These are phyloP conservation scores for Pestalotiopsis sp. DNA, from an alignment of 2,329 filamentous ascomycete genomes.

Conservation along the genomic window DNA sequence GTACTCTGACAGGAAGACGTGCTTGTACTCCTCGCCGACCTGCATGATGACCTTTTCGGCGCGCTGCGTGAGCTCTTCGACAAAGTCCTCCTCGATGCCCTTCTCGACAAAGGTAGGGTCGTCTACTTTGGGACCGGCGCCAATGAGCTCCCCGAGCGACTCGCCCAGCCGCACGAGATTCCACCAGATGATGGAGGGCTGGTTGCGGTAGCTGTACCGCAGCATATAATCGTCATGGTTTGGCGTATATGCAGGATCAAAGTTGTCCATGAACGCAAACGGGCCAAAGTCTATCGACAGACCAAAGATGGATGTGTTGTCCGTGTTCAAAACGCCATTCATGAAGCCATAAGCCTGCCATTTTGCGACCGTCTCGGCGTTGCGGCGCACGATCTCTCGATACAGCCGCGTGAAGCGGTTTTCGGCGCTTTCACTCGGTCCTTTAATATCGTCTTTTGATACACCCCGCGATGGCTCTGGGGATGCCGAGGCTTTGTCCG, in stretches of 20 bases:
- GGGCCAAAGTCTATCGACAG: slow-evolving; percentile 93
- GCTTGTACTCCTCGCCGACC: slow-evolving; percentile 84
- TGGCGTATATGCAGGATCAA: slow-evolving; percentile 91
- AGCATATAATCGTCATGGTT: slow-evolving; percentile 93
- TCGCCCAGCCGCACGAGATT: slow-evolving; percentile 92
- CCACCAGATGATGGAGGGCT: slow-evolving; percentile 98
- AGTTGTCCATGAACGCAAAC: slow-evolving; percentile 97
- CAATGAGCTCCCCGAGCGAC: slow-evolving; percentile 84
- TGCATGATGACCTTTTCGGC: slow-evolving; percentile 84
- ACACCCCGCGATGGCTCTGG: slow-evolving; percentile 54
- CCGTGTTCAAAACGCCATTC: slow-evolving; percentile 96
- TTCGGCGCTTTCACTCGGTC: slow-evolving; percentile 68
- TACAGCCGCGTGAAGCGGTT: slow-evolving; percentile 89
- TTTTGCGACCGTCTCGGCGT: slow-evolving; percentile 83
- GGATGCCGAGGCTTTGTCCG: slow-evolving; percentile 48
- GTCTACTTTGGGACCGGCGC: slow-evolving; percentile 74
- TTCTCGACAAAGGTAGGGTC: slow-evolving; percentile 69
- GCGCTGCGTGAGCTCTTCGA: slow-evolving; percentile 71
- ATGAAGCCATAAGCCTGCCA: slow-evolving; percentile 99
- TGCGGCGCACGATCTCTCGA: slow-evolving; percentile 82
- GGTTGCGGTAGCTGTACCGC: slow-evolving; percentile 90
- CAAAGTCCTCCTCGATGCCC: slow-evolving; percentile 71
- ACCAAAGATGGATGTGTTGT: slow-evolving; percentile 91
- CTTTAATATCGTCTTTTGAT: slow-evolving; percentile 62
- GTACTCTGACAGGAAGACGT: slow-evolving; percentile 87